Conservation (phyloP, 805 yeast genomes). For the Candida sakaeoensis region DNA sequence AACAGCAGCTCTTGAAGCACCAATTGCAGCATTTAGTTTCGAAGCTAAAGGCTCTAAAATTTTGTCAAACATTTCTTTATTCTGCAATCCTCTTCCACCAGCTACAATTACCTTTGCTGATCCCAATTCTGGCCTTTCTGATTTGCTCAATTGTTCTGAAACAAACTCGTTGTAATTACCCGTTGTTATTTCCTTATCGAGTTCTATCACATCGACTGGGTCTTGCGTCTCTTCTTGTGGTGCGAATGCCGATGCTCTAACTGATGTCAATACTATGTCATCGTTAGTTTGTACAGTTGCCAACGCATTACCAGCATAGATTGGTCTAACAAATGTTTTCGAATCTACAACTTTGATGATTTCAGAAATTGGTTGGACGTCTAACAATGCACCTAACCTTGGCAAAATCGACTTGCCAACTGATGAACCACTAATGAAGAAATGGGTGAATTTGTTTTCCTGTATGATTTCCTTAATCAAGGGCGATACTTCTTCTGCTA, state of each 20-base stretch:
- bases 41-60: constrained; percentile 81
- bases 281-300: constrained; percentile 76
- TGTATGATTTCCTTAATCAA: constrained; percentile 48
- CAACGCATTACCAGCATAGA: constrained; percentile 93
- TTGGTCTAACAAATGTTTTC: constrained; percentile 84
- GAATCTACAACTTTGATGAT: constrained; percentile 62
- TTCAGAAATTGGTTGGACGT: constrained; percentile 86
- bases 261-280: constrained; percentile 62
- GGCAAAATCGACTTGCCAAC: constrained; percentile 87
- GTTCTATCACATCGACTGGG: constrained; percentile 47
- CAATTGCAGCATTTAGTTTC: constrained; percentile 84
- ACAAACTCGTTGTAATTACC: constrained; percentile 57
- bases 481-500: constrained; percentile 84
- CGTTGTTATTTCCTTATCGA: constrained; percentile 34
- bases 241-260: constrained; percentile 78
- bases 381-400: constrained; percentile 78
- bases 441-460: constrained; percentile 53
- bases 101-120: constrained; percentile 79
- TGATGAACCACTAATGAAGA: constrained; percentile 78
- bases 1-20: constrained; percentile 98
- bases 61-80: constrained; percentile 79
- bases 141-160: constrained; percentile 66
- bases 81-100: constrained; percentile 93
- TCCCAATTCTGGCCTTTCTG: constrained; percentile 88
- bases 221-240: constrained; percentile 30